phyloP scores from a whole-genome alignment of 495 filamentous ascomycete genomes.

The Sordaria brevicollis region DNA sequence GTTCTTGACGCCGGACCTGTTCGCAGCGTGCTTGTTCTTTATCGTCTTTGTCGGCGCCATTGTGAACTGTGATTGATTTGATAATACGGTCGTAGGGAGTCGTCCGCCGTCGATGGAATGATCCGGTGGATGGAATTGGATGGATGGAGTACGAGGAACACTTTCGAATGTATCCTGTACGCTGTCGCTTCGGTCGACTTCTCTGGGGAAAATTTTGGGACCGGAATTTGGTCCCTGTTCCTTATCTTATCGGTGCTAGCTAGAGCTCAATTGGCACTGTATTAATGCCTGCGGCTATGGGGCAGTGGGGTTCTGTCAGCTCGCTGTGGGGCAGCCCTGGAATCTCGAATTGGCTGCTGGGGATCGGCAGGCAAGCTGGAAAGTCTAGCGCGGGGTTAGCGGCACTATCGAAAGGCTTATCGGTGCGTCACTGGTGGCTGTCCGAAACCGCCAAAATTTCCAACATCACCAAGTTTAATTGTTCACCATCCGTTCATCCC shows the following conservation, averaged over 20 bases:
- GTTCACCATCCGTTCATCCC: not conserved
- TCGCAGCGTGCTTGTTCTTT: constrained; percentile 46
- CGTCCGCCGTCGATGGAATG: not conserved
- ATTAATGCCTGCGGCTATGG: not conserved
- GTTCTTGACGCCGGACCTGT: constrained; percentile 28
- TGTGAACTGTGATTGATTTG: constrained; percentile 2
- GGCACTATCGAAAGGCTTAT: not conserved
- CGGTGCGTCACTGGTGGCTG: not conserved
- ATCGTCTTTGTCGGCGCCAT: constrained; percentile 46
- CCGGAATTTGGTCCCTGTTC: not conserved
- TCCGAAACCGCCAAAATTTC: not conserved
- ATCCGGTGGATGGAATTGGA: not conserved
- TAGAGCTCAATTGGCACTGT: not conserved
- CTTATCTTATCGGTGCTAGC: not conserved
- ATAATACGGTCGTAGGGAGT: not conserved
- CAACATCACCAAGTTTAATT: not conserved
- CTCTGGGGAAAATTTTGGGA: not conserved
- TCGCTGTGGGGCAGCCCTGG: not conserved
- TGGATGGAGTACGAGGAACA: not conserved
- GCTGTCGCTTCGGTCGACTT: not conserved
- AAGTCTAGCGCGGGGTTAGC: not conserved
- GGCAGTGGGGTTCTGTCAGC: not conserved
- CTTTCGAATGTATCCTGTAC: not conserved
- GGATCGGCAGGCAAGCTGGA: not conserved
- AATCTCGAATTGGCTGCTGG: not conserved